Evolutionary conservation across 1,139 yeast genomes (phyloP).

Genomic region (Nakaseomyces sp.): DNA sequence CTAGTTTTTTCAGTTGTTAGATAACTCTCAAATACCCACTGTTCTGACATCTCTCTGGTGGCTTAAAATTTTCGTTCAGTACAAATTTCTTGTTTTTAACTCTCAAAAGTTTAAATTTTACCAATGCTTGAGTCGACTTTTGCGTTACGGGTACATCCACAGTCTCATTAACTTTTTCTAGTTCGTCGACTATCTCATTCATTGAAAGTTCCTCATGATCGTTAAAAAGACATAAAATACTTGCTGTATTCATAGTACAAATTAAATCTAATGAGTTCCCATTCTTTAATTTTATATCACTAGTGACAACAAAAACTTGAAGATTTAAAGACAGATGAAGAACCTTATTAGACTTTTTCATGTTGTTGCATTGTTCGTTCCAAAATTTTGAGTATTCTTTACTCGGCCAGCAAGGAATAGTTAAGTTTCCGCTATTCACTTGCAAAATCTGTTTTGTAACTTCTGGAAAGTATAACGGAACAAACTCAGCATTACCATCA

Average conservation of each 20-base stretch:
- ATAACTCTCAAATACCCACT: not conserved
- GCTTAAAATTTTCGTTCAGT: not conserved
- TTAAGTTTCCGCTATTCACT: not conserved
- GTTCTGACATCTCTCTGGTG: not conserved
- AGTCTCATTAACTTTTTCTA: slow-evolving; percentile 4
- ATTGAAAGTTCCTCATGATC: slow-evolving; percentile 9
- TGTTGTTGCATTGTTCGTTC: not conserved
- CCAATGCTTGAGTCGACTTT: not conserved
- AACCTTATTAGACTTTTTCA: not conserved
- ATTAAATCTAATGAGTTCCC: slow-evolving; percentile 10
- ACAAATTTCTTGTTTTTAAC: slow-evolving; percentile 4
- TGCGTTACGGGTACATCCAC: slow-evolving; percentile 5
- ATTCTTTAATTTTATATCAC: slow-evolving; percentile 12
- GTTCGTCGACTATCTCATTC: slow-evolving; percentile 1
- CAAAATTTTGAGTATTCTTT: slow-evolving; percentile 4
- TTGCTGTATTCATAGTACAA: slow-evolving; percentile 13
- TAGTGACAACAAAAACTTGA: slow-evolving; percentile 16
- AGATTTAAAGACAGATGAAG: slow-evolving; percentile 5
- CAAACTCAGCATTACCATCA: not conserved
- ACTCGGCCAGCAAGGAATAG: not conserved
- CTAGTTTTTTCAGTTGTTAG: not conserved
- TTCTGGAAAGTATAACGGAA: slow-evolving; percentile 2
- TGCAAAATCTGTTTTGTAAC: not conserved
- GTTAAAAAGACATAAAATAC: slow-evolving; percentile 16
- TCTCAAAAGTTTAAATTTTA: not conserved